phyloP scores from a whole-genome alignment of 495 filamentous ascomycete genomes.

The Delitschia confertaspora region DNA sequence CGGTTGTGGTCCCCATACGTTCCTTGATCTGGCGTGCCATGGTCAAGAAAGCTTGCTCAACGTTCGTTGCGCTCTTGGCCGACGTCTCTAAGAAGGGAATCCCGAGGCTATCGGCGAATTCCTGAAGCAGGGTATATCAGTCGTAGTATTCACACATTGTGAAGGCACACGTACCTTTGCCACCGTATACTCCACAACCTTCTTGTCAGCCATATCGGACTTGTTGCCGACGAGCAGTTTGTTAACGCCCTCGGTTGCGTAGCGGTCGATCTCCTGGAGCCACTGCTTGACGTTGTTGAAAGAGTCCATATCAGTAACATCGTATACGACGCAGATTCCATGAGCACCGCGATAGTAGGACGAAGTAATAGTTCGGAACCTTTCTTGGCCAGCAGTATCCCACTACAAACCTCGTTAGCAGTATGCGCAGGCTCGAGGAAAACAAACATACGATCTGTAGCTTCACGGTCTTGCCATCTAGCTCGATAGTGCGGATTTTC shows the following conservation, averaged over 20 bases:
- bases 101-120: slow-evolving; percentile 96
- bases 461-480: slow-evolving; percentile 99
- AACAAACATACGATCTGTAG: slow-evolving; percentile 79
- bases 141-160: not conserved
- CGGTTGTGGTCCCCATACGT: slow-evolving; percentile 93
- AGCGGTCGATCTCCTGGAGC: slow-evolving; percentile 98
- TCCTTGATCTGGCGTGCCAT: slow-evolving; percentile 99
- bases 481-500: slow-evolving; percentile 99
- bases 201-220: slow-evolving; percentile 99
- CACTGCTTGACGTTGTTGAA: slow-evolving; percentile 99
- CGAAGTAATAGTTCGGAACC: slow-evolving; percentile 98
- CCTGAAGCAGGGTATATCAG: slow-evolving; percentile 46
- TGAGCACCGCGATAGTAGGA: slow-evolving; percentile 99
- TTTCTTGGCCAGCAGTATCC: slow-evolving; percentile 98
- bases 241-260: slow-evolving; percentile 98
- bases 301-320: slow-evolving; percentile 99
- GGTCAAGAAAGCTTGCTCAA: slow-evolving; percentile 98
- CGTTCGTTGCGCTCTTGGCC: slow-evolving; percentile 97
- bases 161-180: slow-evolving; percentile 85
- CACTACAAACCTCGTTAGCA: slow-evolving; percentile 49
- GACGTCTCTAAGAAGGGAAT: slow-evolving; percentile 99
- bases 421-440: not conserved
- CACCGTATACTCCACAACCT: slow-evolving; percentile 98
- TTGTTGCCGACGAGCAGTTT: slow-evolving; percentile 99
- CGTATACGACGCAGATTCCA: slow-evolving; percentile 98